Conservation (phyloP, 129 eudicot species). For the Saposhnikovia divaricata region DNA sequence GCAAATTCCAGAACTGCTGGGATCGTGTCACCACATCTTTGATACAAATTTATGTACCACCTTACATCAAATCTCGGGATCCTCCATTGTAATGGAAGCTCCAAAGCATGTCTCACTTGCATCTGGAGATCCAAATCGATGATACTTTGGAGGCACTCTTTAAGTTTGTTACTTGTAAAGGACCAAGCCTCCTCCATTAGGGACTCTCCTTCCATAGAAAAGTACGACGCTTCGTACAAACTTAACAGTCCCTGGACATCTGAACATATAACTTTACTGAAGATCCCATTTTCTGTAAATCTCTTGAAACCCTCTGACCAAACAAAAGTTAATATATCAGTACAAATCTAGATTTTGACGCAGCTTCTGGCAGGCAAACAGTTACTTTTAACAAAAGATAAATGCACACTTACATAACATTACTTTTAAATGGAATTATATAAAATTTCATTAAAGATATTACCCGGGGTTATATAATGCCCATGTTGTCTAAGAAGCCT, state of each 20-base stretch:
- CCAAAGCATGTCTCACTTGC: neutral
- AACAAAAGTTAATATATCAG: neutral
- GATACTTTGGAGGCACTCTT: neutral
- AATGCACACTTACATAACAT: no score
- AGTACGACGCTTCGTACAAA: slow-evolving; percentile 57
- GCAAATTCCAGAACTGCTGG: neutral
- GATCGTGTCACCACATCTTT: neutral
- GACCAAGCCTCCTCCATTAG: slow-evolving; percentile 29
- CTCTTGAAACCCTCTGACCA: neutral
- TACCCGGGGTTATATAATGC: neutral
- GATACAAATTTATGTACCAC: neutral
- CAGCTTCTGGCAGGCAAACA: no score
- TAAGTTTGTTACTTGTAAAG: slow-evolving; percentile 29
- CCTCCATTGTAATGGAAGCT: slow-evolving; percentile 6
- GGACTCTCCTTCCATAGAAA: slow-evolving; percentile 34
- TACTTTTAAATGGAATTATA: no score
- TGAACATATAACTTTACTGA: slow-evolving; percentile 7
- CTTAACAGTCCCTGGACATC: slow-evolving; percentile 43
- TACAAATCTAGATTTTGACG: no score
- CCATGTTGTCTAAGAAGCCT: neutral
- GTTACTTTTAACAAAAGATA: no score
- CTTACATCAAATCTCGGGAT: neutral
- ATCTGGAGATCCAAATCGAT: neutral
- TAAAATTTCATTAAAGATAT: neutral
- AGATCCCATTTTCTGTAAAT: neutral